A percentile compares a stretch with the other conserved stretches of the same genome.
Evolutionary conservation across 768 basidiomycete species (phyloP).

Genomic region (Boletus eberwhitei): DNA sequence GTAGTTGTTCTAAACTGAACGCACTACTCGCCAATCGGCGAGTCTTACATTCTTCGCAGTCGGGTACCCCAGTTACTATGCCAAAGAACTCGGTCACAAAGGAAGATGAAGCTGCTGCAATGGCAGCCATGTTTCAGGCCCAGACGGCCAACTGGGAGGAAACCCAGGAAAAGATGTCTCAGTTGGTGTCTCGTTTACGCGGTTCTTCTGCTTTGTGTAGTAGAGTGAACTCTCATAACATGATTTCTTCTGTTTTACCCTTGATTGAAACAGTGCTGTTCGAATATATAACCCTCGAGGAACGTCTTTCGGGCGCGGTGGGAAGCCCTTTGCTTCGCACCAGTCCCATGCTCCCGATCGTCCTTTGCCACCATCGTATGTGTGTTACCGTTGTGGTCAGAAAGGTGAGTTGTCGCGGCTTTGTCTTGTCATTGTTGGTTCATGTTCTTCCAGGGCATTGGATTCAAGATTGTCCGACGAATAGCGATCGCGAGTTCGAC

Average conservation of each 20-base stretch:
- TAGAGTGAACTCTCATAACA: constrained; percentile 72
- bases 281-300: constrained; percentile 69
- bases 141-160: constrained; percentile 96
- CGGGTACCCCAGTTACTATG: constrained; percentile 31
- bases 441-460: constrained; percentile 72
- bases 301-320: constrained; percentile 57
- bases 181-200: constrained; percentile 76
- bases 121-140: constrained; percentile 97
- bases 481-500: constrained; percentile 92
- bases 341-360: constrained; percentile 60
- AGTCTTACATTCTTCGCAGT: constrained; percentile 32
- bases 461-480: constrained; percentile 99
- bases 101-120: constrained; percentile 88
- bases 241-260: constrained; percentile 39
- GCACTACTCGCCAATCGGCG: constrained; percentile 20
- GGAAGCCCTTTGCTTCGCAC: constrained; percentile 46
- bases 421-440: background rate
- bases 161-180: constrained; percentile 99
- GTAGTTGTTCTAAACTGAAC: constrained; percentile 28
- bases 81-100: constrained; percentile 45
- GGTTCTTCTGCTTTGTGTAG: constrained; percentile 60
- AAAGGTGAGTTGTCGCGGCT: constrained; percentile 60
- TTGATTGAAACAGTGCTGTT: constrained; percentile 51
- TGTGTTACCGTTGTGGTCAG: constrained; percentile 97
- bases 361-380: constrained; percentile 91